Evolutionary conservation across 768 basidiomycete species (phyloP), one percentile per base, ranked within the genome.

Genomic region (Tulasnella sp.): DNA sequence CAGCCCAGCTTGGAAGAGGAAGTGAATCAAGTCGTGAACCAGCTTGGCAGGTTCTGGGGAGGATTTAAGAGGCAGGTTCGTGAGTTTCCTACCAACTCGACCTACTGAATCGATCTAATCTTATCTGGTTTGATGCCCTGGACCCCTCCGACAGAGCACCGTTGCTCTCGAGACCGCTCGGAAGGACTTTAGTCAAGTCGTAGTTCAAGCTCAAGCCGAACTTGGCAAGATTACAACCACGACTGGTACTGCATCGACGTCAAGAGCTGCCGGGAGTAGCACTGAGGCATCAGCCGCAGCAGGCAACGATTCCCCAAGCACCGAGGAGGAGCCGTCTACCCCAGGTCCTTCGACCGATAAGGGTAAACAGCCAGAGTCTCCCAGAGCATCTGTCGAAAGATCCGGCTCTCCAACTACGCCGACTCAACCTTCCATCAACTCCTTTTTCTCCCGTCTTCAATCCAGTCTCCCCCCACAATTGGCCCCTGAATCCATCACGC

Each of bases 61-160:
- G 92, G 93, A 38, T 92, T 96, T 81, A 89, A 90, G 85, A 93
- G 91, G 82, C 94, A 96, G 90, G 94, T 90, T 79, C 79, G 89
- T 36, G 1, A 45, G 45, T 38, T 78, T 52, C 40, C 52, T 67
- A n/a, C 17, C 25, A 38, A 54, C 54, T 37, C 31, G 7, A 54
- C 9, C n/a, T 22, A 36, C 25, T 38, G 34, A 45, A 38, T 25
- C 34, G 69, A 22, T 64, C 34, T 29, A n/a, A 70, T 37, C 45
- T 42, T 4, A 68, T 34, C 31, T 38, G 34, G 38, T 40, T 19
- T 45, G 67, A 74, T 64, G 38, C 14, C 38, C 64, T 12, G 38
- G 68, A 79, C 54, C n/a, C 78, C 22, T 15, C 31, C 68, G 58
- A 8, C 77, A 94, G 93, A 90, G 92, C 80, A 91, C 92, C 83